Base-by-base conservation (phyloP, 1,139 yeast species). In the Hyphopichia khmerensis region DNA sequence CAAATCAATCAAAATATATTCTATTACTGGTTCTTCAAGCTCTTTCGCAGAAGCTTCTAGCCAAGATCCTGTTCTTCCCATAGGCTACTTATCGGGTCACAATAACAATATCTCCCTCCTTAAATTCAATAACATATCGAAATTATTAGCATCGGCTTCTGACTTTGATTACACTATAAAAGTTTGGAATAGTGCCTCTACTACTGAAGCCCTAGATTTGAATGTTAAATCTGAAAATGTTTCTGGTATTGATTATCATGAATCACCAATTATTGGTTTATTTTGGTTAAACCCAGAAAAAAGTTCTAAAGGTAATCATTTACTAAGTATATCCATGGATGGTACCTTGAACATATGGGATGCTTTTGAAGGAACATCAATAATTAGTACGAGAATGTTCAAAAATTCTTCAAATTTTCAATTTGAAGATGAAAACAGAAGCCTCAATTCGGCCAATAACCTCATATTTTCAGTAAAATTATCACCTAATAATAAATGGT, bases 301-400 rank as follows among this genome's bases (percentile, higher is more conserved):
- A 6, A 17, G 7, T 11, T 6, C 15, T 3, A 54, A 66, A 14
- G 48, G 54, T 6, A 48, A 50, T 0, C 57, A 54, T 8, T 61
- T 77, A 40, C 46, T 66, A 8, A 63, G 70, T 42, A 57, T 71
- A 1, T 83, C 95, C 1, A 67, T 87, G 61, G 96, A 88, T 49
- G 91, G 95, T 1, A 68, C 83, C 0, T 64, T 84, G 2, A 74
- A 86, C 43, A 53, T 87, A 0, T 89, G 96, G 96, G 79, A 85
- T 49, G 69, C 78, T 1, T 53, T 64, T 14, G 60, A 59, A 7
- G 82, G 82, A 16, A 56, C 50, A 3, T 53, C 54, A 27, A 34
- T 61, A 8, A 48, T 51, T 36, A 59, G 64, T 39, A 52, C 60
- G 13, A 62, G 61, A 39, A 42, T 68, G 23, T 62, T 62, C 47